These are phyloP conservation scores for Amanita inopinata DNA, from an alignment of 768 basidiomycete species.

Conservation along the genomic window DNA sequence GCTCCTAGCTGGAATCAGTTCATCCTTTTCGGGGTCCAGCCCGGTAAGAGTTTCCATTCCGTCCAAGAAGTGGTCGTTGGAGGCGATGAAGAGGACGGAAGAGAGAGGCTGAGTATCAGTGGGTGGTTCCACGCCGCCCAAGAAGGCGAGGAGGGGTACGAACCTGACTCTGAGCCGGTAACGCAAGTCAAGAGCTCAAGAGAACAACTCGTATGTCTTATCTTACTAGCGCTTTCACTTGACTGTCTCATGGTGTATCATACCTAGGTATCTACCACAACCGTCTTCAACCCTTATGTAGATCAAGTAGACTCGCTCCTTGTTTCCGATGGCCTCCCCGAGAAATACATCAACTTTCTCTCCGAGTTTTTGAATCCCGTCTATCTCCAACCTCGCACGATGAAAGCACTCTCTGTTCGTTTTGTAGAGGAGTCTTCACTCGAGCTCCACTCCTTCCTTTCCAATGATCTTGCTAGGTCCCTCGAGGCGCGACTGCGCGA, in stretches of 20 bases:
- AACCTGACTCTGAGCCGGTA: conserved; percentile 35
- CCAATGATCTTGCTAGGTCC: conserved; percentile 50
- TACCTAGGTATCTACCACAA: conserved; percentile 51
- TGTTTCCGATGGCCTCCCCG: conserved; percentile 34
- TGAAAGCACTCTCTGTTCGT: conserved; percentile 67
- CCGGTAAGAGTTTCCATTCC: conserved; percentile 90
- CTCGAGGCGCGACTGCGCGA: conserved; percentile 60
- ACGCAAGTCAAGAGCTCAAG: conserved; percentile 74
- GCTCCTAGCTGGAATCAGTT: conserved; percentile 87
- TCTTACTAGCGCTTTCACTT: conserved; percentile 10
- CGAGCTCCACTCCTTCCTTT: conserved; percentile 82
- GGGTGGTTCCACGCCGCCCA: conserved; percentile 97
- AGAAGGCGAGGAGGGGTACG: conserved; percentile 84
- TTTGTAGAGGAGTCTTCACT: conserved; percentile 85
- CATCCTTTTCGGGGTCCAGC: conserved; percentile 86
- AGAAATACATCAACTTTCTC: conserved; percentile 62
- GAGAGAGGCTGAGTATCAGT: conserved; percentile 77
- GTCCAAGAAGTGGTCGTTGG: conserved; percentile 95
- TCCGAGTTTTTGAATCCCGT: conserved; percentile 80
- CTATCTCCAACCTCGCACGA: conserved; percentile 76
- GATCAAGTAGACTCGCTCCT: conserved; percentile 17
- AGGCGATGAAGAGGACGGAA: conserved; percentile 54
- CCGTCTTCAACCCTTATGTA: conserved; percentile 47
- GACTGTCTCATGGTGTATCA: conserved; percentile 8
- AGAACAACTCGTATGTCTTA: conserved; percentile 76